These are phyloP conservation scores for Tieghemiomyces parasiticus DNA, from an alignment of 192 early-diverging fungal species.

Conservation along the genomic window DNA sequence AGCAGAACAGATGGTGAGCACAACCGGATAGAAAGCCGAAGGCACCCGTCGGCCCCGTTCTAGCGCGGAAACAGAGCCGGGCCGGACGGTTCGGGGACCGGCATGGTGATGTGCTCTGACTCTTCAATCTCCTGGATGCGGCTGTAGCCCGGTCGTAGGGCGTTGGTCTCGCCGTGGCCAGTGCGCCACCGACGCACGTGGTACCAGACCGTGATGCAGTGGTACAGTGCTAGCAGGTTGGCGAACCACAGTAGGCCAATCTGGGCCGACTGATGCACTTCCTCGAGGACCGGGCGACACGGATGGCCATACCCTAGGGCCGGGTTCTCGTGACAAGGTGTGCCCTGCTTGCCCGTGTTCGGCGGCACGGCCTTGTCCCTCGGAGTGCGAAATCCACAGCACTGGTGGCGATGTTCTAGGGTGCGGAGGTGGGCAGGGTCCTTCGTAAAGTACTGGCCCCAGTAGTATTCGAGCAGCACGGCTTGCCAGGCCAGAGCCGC, in stretches of 20 bases:
- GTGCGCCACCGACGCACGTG: no score
- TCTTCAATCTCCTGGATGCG: no score
- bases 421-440: neutral
- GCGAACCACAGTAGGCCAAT: neutral
- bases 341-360: neutral
- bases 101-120: no score
- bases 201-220: neutral
- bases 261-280: neutral
- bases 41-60: no score
- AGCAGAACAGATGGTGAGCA: no score
- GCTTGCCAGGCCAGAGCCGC: neutral
- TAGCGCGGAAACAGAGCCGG: no score
- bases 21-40: no score
- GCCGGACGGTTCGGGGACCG: no score
- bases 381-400: slow-evolving; percentile 1
- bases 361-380: neutral
- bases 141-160: no score
- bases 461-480: neutral
- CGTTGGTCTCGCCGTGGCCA: no score
- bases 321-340: neutral
- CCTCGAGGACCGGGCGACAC: neutral
- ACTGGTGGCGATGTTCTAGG: neutral
- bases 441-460: neutral
- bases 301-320: neutral
- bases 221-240: neutral